Conservation (phyloP, 2,329 filamentous ascomycete genomes). For the Falciphora oryzae region DNA sequence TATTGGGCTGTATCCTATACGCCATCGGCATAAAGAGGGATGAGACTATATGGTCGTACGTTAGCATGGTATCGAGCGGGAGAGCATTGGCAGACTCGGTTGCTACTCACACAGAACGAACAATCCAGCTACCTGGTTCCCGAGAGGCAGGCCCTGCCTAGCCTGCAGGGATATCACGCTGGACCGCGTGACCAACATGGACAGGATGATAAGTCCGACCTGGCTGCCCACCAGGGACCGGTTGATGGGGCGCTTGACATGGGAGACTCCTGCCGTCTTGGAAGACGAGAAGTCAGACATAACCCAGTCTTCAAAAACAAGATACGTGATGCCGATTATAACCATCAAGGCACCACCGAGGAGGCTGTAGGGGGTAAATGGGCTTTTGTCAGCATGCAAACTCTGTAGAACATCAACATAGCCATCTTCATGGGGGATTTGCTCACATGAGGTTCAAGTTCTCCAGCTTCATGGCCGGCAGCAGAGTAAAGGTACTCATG, state of each 20-base stretch:
- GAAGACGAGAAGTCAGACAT: conserved; percentile 37
- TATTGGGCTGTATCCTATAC: conserved; percentile 75
- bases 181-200: conserved; percentile 81
- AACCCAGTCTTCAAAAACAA: conserved; percentile 67
- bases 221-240: conserved; percentile 61
- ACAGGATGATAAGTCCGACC: conserved; percentile 70
- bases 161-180: conserved; percentile 82
- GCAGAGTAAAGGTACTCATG: conserved; percentile 87
- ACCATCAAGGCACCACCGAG: conserved; percentile 75
- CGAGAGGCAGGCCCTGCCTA: conserved; percentile 75
- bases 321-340: conserved; percentile 67
- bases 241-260: conserved; percentile 38
- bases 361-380: conserved; percentile 41
- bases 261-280: conserved; percentile 17
- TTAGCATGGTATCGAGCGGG: conserved; percentile 12
- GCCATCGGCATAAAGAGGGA: conserved; percentile 75
- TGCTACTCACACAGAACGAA: conserved; percentile 57
- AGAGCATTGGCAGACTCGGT: not conserved
- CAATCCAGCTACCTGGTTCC: conserved; percentile 87
- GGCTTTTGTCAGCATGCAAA: not conserved
- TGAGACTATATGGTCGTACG: conserved; percentile 30
- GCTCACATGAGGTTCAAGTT: conserved; percentile 66
- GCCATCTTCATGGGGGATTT: not conserved
- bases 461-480: conserved; percentile 83
- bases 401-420: not conserved